Evolutionary conservation across 225 moss, liverwort and hornwort genomes (phyloP), one percentile per base, ranked within the genome.

Genomic region (Bryoerythrophyllum caledonicum): DNA sequence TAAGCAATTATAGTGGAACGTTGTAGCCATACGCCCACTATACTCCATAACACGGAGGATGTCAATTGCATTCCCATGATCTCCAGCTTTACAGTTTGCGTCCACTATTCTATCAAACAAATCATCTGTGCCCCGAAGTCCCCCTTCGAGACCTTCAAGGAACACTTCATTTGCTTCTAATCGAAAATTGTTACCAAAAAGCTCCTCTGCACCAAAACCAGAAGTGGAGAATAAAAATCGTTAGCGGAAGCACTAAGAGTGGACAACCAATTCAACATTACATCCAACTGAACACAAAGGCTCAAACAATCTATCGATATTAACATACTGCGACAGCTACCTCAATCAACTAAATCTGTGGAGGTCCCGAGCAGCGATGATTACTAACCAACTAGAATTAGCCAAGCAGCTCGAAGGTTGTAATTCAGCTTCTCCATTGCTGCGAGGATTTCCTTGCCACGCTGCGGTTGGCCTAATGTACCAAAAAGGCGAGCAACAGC

Each of bases 371-470:
- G 26, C 28, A 52, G 41, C 53, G 54, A 66, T 65, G 73, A 73
- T 54, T 69, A 70, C 80, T 72, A 78, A 99, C 99, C 99, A 72
- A 95, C 82, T 75, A 99, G 74, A 51, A 77, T 85, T 72, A 99
- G 77, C 95, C 99, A 99, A 57, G 93, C 99, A 58, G 86, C 77
- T 65, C 93, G 91, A 43, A 86, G 82, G 27, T 91, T 81, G 48
- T 91, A 88, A 60, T 93, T 79, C 51, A 93, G 86, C 66, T 86
- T 90, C 83, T 99, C 94, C 93, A 99, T 91, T 43, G 76, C 99
- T 74, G 86, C 95, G 57, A 99, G 99, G 60, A 99, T 87, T 76
- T 99, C 95, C 77, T 88, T 85, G 68, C 99, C 95, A 60, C 89
- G 86, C 75, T 76, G 63, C 30, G 84, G 77, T 79, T 93, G 89